phyloP scores from a whole-genome alignment of 208 protist species.

The Strigomonas galati region DNA sequence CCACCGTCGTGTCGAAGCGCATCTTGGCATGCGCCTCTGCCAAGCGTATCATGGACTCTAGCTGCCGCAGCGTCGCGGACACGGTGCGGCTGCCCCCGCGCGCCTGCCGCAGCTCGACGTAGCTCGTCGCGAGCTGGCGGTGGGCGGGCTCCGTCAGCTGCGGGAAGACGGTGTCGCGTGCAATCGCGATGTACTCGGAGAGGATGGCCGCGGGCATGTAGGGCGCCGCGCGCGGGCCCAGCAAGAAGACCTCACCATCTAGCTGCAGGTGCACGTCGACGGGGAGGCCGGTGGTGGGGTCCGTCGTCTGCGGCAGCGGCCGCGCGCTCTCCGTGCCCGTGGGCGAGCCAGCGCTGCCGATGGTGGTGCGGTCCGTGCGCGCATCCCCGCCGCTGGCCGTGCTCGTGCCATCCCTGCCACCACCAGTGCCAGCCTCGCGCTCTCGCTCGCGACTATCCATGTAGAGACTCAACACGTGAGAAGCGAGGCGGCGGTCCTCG shows the following conservation, averaged over 20 bases:
- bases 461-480: constrained; percentile 98
- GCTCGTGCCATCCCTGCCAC: constrained; percentile 1
- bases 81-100: constrained; percentile 92
- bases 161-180: constrained; percentile 82
- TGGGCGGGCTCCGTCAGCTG: constrained; percentile 88
- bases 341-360: constrained; percentile 9
- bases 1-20: constrained; percentile 75
- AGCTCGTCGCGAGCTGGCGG: constrained; percentile 88
- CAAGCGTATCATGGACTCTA: constrained; percentile 99
- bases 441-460: constrained; percentile 46
- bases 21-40: constrained; percentile 93
- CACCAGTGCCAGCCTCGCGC: neutral
- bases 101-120: constrained; percentile 91
- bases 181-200: constrained; percentile 93
- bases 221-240: constrained; percentile 41
- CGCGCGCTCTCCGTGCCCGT: constrained; percentile 9
- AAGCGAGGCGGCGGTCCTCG: constrained; percentile 93
- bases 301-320: constrained; percentile 4
- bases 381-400: constrained; percentile 2
- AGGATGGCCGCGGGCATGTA: constrained; percentile 81
- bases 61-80: constrained; percentile 97
- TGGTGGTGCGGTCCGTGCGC: constrained; percentile 4
- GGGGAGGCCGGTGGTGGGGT: constrained; percentile 32
- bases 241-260: constrained; percentile 66
- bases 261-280: constrained; percentile 56